phyloP scores from a whole-genome alignment of 139 green algal genomes.

The Edaphochlamys debaryana region DNA sequence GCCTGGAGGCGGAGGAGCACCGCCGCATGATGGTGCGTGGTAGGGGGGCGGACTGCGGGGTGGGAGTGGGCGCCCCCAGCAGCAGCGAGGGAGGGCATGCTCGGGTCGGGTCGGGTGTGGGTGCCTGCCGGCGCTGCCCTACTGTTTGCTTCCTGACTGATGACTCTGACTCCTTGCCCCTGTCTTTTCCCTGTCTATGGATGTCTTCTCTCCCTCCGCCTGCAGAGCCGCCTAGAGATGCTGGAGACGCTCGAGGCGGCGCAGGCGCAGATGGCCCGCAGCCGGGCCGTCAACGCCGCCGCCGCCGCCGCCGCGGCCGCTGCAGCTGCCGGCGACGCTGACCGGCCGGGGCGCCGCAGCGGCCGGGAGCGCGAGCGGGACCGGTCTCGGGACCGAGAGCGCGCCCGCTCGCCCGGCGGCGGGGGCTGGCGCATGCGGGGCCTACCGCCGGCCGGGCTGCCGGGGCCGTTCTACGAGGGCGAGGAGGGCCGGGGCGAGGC shows the following conservation, averaged over 20 bases:
- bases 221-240: conserved; percentile 30
- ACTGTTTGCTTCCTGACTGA: too few relatives aligned
- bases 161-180: too few relatives aligned
- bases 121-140: too few relatives aligned
- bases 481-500: too few relatives aligned
- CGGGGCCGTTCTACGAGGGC: not conserved
- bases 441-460: not conserved
- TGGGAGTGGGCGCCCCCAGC: not conserved
- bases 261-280: not conserved
- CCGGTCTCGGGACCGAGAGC: not conserved
- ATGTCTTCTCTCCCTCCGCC: not conserved
- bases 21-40: conserved; percentile 23
- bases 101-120: too few relatives aligned
- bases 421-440: too few relatives aligned
- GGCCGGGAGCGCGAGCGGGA: not conserved
- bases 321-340: not conserved
- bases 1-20: conserved; percentile 14
- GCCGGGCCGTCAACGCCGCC: not conserved
- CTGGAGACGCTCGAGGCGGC: conserved; percentile 18
- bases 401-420: too few relatives aligned
- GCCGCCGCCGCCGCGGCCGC: not conserved
- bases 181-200: too few relatives aligned
- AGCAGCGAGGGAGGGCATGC: not conserved
- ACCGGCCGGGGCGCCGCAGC: too few relatives aligned
- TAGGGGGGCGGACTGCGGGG: not conserved